A percentile compares a stretch with the other conserved stretches of the same genome.
phyloP scores from a whole-genome alignment of 495 filamentous ascomycete species.

The Chaetomium fimeti region DNA sequence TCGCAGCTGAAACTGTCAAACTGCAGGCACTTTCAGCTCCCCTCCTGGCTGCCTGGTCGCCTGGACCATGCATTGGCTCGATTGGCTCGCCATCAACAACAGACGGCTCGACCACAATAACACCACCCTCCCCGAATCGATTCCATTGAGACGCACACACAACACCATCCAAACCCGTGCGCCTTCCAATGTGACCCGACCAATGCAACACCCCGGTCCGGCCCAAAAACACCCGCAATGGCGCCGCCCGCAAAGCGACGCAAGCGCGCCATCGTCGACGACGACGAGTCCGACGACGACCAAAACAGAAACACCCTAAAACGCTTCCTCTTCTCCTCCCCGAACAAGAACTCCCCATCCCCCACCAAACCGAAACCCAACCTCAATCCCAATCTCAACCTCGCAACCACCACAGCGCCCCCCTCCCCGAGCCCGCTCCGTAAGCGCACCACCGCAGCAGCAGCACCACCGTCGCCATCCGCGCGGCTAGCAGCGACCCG shows the following conservation, averaged over 20 bases:
- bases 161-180: not conserved
- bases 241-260: slow-evolving; percentile 56
- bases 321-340: slow-evolving; percentile 47
- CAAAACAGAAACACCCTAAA: slow-evolving; percentile 43
- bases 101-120: not conserved
- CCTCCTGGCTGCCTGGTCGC: slow-evolving; percentile 2
- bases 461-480: slow-evolving; percentile 23
- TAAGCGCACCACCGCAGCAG: slow-evolving; percentile 33
- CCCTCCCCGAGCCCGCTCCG: slow-evolving; percentile 39
- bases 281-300: slow-evolving; percentile 40
- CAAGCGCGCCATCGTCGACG: slow-evolving; percentile 36
- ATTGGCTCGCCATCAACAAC: not conserved
- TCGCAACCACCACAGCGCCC: not conserved
- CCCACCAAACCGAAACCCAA: slow-evolving; percentile 17
- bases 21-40: slow-evolving; percentile 4
- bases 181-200: slow-evolving; percentile 20
- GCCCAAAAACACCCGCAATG: slow-evolving; percentile 40
- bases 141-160: not conserved
- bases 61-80: not conserved
- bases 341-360: slow-evolving; percentile 32
- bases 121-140: not conserved
- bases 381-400: not conserved
- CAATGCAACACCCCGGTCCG: slow-evolving; percentile 24
- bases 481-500: slow-evolving; percentile 36
- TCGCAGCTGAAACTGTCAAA: not conserved